These are phyloP conservation scores for Leishmania arabica DNA, from an alignment of 208 protist genomes.

Conservation along the genomic window DNA sequence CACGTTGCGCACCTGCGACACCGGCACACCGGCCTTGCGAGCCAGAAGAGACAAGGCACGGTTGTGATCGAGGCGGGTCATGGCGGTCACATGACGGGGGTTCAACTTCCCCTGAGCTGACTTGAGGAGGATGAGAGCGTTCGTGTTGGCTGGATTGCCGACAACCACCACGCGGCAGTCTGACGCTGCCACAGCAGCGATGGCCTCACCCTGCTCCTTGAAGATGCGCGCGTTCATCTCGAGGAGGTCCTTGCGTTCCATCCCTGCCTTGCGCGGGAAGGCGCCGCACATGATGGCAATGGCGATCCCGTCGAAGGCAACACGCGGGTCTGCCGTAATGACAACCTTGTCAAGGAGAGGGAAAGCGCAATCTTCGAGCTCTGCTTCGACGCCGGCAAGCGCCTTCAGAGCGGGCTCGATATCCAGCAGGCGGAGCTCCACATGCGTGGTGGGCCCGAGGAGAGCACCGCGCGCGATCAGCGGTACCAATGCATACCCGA, in stretches of 20 bases:
- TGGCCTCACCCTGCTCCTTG: conserved; percentile 87
- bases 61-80: conserved; percentile 98
- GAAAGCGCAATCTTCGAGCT: conserved; percentile 95
- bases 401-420: conserved; percentile 68
- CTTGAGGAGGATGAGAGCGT: conserved; percentile 94
- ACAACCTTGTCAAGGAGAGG: conserved; percentile 85
- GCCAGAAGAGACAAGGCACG: conserved; percentile 89
- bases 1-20: conserved; percentile 87
- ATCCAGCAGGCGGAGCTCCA: conserved; percentile 94
- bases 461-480: conserved; percentile 93
- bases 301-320: conserved; percentile 88
- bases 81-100: conserved; percentile 92
- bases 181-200: conserved; percentile 85
- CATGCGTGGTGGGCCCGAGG: conserved; percentile 85
- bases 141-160: conserved; percentile 98
- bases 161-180: conserved; percentile 92
- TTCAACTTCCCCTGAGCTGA: conserved; percentile 67
- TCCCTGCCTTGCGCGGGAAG: conserved; percentile 91
- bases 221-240: conserved; percentile 97
- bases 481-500: conserved; percentile 94
- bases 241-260: conserved; percentile 97
- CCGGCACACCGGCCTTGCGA: conserved; percentile 54
- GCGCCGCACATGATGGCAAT: conserved; percentile 88
- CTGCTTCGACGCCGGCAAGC: conserved; percentile 90
- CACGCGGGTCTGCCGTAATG: conserved; percentile 61